Evolutionary conservation across 2,329 filamentous ascomycete species (phyloP), one percentile per base, ranked within the genome.

Genomic region (Microascus cirrosus): DNA sequence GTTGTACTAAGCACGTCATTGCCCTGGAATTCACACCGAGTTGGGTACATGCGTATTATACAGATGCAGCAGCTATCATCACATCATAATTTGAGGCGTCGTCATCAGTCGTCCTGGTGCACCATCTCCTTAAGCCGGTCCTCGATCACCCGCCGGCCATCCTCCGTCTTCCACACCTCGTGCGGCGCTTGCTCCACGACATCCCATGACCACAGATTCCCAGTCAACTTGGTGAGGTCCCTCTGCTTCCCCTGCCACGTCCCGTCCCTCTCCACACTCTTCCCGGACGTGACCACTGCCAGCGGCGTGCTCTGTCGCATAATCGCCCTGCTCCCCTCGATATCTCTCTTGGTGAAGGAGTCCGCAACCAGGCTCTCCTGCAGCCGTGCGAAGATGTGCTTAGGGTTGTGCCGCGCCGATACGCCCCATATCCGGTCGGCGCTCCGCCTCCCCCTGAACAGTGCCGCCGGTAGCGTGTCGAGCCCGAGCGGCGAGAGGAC

Each of bases 341-440:
- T 84, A 66, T 99, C 94, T 36, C 89, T 89, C 69, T 85, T 87
- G 15, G 90, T 90, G 63, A 97, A 83, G 1, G 89, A 90, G 62
- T 85, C 82, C 0, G 92, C 92, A 35, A 96, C 90, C 1, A 97
- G 78, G 62, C 87, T 93, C 74, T 99, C 94, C 72, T 99, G 94
- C 58, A 99, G 77, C 71, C 92, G 89, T 4, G 91, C 88, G 69
- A 95, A 96, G 70, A 96, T 86, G 69, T 83, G 86, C 69, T 92
- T 95, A 61, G 89, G 89, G 25, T 79, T 80, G 70, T 95, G 90
- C 67, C 90, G 87, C 0, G 90, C 84, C 5, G 85, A 83, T 52
- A 83, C 80, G 13, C 94, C 94, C 71, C 88, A 95, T 12, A 96
- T 84, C 11, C 94, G 86, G 69, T 97, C 93, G 68, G 87, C 83